These are phyloP conservation scores for Camelina laxa DNA, from an alignment of 345 rosid species.

Conservation along the genomic window DNA sequence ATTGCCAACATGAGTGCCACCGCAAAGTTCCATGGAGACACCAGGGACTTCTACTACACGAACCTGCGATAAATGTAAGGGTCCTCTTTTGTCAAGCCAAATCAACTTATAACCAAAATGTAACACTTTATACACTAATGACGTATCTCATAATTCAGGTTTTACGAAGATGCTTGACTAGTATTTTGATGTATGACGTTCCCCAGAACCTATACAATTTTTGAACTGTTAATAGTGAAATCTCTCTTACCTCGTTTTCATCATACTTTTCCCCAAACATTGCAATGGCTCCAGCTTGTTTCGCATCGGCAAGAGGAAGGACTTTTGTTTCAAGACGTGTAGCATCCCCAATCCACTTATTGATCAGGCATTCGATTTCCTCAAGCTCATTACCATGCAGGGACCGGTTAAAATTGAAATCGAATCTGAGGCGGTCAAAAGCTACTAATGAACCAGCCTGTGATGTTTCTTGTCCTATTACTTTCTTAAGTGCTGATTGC, in stretches of 20 bases:
- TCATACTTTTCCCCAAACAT: slow-evolving; percentile 99
- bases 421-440: slow-evolving; percentile 95
- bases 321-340: slow-evolving; percentile 78
- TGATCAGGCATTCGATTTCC: slow-evolving; percentile 74
- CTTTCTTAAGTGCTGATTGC: slow-evolving; percentile 92
- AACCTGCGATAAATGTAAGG: slow-evolving; percentile 53
- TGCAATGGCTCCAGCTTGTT: slow-evolving; percentile 90
- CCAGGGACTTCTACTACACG: slow-evolving; percentile 99
- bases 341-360: slow-evolving; percentile 84
- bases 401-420: slow-evolving; percentile 85
- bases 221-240: neutral
- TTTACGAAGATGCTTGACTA: slow-evolving; percentile 1
- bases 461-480: slow-evolving; percentile 82
- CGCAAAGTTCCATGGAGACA: slow-evolving; percentile 98
- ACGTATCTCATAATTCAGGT: slow-evolving; percentile 3
- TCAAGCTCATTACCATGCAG: slow-evolving; percentile 68
- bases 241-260: slow-evolving; percentile 61
- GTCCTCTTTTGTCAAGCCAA: slow-evolving; percentile 16
- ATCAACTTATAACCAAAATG: slow-evolving; percentile 14
- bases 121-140: slow-evolving; percentile 2
- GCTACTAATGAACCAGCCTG: slow-evolving; percentile 98
- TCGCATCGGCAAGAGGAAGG: slow-evolving; percentile 80
- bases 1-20: slow-evolving; percentile 93
- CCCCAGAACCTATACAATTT: neutral
- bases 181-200: neutral